Conservation (phyloP, 2,329 filamentous ascomycete genomes). For the Geosmithia morbida region DNA sequence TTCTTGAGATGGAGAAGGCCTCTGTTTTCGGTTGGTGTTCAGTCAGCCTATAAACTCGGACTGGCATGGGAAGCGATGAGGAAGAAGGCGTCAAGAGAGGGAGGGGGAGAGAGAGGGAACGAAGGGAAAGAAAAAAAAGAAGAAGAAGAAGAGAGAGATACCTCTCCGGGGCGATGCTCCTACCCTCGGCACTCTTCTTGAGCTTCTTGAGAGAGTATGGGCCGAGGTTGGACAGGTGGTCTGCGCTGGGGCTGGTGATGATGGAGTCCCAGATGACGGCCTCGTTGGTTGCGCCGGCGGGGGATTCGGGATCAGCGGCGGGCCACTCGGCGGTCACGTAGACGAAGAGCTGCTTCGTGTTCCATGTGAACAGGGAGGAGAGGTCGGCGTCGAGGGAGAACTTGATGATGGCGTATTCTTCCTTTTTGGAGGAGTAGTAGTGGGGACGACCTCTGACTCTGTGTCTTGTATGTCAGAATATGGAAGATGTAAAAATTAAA, state of each 20-base stretch:
- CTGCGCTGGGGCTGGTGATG: constrained; percentile 59
- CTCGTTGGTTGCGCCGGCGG: constrained; percentile 37
- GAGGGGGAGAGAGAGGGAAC: too few relatives aligned
- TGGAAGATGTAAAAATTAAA: too few relatives aligned
- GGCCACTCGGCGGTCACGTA: constrained; percentile 78
- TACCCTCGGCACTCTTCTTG: constrained; percentile 41
- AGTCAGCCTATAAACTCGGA: too few relatives aligned
- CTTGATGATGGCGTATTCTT: constrained; percentile 89
- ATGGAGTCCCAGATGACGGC: constrained; percentile 95
- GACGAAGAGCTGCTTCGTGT: constrained; percentile 96
- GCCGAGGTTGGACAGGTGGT: constrained; percentile 46
- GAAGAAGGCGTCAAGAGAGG: too few relatives aligned
- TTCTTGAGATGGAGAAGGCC: constrained; percentile 67
- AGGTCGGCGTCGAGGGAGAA: constrained; percentile 92
- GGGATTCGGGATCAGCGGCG: constrained; percentile 8
- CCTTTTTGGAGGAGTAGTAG: constrained; percentile 84
- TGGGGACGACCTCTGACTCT: constrained; percentile 86
- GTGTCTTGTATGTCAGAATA: too few relatives aligned
- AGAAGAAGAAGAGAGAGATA: constrained; percentile 11
- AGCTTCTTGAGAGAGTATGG: constrained; percentile 49
- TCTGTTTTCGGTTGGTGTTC: constrained; percentile 11
- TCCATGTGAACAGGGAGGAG: constrained; percentile 91
- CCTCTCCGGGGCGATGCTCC: constrained; percentile 44
- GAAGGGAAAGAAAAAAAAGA: too few relatives aligned
- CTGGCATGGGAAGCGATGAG: too few relatives aligned